Evolutionary conservation across 805 yeast genomes (phyloP).

Genomic region (Saturnispora besseyi): DNA sequence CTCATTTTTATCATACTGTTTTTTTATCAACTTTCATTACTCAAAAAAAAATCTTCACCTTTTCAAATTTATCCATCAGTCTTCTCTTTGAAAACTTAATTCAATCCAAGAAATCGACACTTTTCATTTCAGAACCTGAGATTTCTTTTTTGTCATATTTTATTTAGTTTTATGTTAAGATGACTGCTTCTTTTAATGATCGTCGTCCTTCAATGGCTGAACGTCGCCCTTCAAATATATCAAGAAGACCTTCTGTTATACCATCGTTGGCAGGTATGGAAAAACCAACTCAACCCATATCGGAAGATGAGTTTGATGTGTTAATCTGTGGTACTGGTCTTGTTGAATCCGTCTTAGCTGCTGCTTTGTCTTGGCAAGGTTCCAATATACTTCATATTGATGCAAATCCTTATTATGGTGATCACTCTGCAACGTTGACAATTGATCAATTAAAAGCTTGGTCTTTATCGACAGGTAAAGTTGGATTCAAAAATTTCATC

Average conservation of each 20-base stretch:
- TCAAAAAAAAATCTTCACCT: too few species aligned
- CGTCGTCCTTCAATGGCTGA: constrained; percentile 48
- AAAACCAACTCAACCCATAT: constrained; percentile 52
- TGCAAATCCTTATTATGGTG: constrained; percentile 79
- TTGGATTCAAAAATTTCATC: constrained; percentile 28
- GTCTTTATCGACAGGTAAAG: constrained; percentile 46
- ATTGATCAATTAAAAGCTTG: constrained; percentile 79
- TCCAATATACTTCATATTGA: constrained; percentile 89
- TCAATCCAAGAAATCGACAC: too few species aligned
- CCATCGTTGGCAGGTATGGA: constrained; percentile 75
- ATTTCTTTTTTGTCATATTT: neutral
- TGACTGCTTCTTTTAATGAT: constrained; percentile 54
- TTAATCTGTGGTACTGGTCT: constrained; percentile 90
- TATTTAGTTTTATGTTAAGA: constrained; percentile 22
- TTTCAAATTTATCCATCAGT: too few species aligned
- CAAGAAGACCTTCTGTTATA: constrained; percentile 34
- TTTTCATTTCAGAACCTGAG: too few species aligned
- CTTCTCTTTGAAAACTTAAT: too few species aligned
- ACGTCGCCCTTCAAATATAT: constrained; percentile 27
- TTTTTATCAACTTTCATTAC: too few species aligned
- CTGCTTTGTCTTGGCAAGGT: constrained; percentile 98
- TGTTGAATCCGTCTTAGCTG: constrained; percentile 80
- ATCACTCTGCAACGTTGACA: constrained; percentile 74
- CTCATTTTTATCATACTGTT: too few species aligned
- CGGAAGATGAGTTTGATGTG: constrained; percentile 71